Conservation (phyloP, 441 rosid genomes). For the Erodium texanum region DNA sequence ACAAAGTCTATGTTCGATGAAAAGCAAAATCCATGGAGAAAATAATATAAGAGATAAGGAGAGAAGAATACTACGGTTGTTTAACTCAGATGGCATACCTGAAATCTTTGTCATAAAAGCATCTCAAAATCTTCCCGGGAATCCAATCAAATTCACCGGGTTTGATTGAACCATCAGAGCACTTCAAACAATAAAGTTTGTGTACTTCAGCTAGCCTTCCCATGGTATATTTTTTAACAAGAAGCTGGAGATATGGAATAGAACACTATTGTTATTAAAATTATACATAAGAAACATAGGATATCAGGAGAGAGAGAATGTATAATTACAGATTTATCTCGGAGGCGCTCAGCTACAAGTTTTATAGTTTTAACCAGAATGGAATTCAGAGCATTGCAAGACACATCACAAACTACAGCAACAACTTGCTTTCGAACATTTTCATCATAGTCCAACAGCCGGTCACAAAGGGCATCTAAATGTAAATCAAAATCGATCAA, state of each 20-base stretch:
- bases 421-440: constrained; percentile 94
- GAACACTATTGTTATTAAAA: constrained; percentile 7
- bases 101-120: constrained; percentile 93
- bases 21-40: too few relatives aligned
- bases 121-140: constrained; percentile 91
- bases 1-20: too few relatives aligned
- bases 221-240: constrained; percentile 83
- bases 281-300: constrained; percentile 14
- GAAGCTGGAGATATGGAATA: constrained; percentile 40
- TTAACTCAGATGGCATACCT: constrained; percentile 33
- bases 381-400: constrained; percentile 53
- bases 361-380: constrained; percentile 68
- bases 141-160: constrained; percentile 74
- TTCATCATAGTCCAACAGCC: constrained; percentile 96
- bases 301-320: constrained; percentile 14
- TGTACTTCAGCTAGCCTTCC: constrained; percentile 85
- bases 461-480: constrained; percentile 90
- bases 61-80: not conserved
- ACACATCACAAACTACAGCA: constrained; percentile 80
- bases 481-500: constrained; percentile 17
- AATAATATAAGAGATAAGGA: too few relatives aligned
- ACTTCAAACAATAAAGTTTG: constrained; percentile 49
- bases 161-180: constrained; percentile 40
- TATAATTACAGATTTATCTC: constrained; percentile 85
- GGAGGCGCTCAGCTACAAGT: constrained; percentile 85